Evolutionary conservation across 1,284 basidiomycete species (phyloP).

Genomic region (Puccinia triticina): DNA sequence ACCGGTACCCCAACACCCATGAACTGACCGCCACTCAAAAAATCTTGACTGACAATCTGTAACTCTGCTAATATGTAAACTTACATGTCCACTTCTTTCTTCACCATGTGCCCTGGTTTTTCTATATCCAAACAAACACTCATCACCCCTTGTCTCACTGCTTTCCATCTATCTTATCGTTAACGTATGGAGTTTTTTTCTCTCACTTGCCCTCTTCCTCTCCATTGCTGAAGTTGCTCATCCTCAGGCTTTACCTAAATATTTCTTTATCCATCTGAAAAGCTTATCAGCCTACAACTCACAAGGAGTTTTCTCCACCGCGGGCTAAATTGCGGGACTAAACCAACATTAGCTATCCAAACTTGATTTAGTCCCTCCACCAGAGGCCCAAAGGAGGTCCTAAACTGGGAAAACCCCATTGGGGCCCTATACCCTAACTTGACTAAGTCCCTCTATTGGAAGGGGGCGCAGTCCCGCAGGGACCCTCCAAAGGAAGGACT

Average conservation of each 20-base stretch:
- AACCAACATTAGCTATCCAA: too few relatives aligned
- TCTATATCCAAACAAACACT: neutral
- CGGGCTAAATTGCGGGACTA: too few relatives aligned
- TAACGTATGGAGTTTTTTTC: constrained; percentile 6
- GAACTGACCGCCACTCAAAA: neutral
- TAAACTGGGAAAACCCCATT: too few relatives aligned
- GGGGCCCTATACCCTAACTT: too few relatives aligned
- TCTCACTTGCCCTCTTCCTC: neutral
- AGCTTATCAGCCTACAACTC: neutral
- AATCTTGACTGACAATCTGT: constrained; percentile 20
- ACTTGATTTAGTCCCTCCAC: too few relatives aligned
- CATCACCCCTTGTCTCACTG: neutral
- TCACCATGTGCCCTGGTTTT: too few relatives aligned
- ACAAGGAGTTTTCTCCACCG: too few relatives aligned
- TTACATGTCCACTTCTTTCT: constrained; percentile 3
- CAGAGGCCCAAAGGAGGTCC: too few relatives aligned
- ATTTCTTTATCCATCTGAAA: too few relatives aligned
- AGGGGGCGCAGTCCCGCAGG: too few relatives aligned
- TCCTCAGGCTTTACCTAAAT: neutral
- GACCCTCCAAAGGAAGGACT: too few relatives aligned
- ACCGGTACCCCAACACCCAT: constrained; percentile 21
- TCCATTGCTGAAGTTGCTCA: neutral
- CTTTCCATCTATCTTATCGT: neutral
- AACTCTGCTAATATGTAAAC: constrained; percentile 3
- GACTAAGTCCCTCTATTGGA: too few relatives aligned